phyloP scores from a whole-genome alignment of 345 rosid genomes.

The Aethionema arabicum region DNA sequence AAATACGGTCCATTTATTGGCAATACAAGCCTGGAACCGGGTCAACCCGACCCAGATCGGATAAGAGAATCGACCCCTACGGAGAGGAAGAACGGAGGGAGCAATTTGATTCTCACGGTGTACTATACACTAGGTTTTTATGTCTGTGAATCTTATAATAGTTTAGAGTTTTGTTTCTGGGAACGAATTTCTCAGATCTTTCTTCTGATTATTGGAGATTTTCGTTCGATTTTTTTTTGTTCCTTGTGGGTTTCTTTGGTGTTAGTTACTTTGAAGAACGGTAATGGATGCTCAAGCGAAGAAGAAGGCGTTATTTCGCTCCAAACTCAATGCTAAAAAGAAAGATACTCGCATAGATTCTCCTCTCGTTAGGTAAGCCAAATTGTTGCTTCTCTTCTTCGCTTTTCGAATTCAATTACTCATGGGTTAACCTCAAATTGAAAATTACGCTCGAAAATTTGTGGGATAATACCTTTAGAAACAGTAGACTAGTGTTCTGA shows the following conservation, averaged over 20 bases:
- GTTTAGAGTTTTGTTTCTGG: neutral
- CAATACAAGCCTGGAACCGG: neutral
- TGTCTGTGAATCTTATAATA: neutral
- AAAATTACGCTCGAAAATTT: neutral
- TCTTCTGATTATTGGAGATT: neutral
- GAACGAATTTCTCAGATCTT: neutral
- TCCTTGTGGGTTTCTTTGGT: neutral
- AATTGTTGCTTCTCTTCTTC: neutral
- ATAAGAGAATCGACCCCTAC: neutral
- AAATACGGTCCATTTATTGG: neutral
- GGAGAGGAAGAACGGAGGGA: conserved; percentile 13
- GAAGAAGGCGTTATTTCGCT: conserved; percentile 83
- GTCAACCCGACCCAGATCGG: conserved; percentile 22
- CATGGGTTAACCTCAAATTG: neutral
- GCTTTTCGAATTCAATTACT: neutral
- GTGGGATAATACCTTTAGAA: neutral
- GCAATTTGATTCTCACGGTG: conserved; percentile 14
- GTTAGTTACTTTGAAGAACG: neutral
- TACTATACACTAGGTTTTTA: conserved; percentile 5
- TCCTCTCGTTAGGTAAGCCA: conserved; percentile 73
- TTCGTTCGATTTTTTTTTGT: neutral
- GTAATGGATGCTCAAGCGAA: conserved; percentile 77
- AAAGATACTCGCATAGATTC: conserved; percentile 81
- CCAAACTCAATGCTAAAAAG: conserved; percentile 80
- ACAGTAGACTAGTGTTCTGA: neutral